Evolutionary conservation across 2,329 filamentous ascomycete species (phyloP), one percentile per base, ranked within the genome.

Genomic region (Lojkania enalia): DNA sequence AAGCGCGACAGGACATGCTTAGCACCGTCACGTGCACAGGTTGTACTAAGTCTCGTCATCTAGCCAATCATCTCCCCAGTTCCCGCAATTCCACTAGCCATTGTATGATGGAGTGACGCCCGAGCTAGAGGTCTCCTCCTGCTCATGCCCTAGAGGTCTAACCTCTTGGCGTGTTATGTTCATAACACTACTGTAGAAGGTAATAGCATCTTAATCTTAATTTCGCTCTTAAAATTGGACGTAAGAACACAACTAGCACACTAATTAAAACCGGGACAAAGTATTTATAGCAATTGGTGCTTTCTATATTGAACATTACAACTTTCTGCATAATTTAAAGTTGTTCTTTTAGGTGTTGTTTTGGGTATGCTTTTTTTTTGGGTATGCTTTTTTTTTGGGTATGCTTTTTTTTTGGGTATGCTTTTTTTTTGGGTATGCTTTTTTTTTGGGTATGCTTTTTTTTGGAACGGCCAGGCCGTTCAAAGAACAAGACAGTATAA

Each of bases 351-450:
- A n/a, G 23, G 23, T 27, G n/a, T n/a, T 27, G n/a, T 27, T 27
- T 27, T 27, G n/a, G 23, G n/a, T n/a, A n/a, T n/a, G n/a, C n/a
- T n/a, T n/a, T 77, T 77, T 47, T 78, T 76, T 56, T 77, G 62
- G 74, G 70, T 77, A 2, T 52, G n/a, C n/a, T n/a, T n/a, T n/a
- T 76, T 0, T 74, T 77, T 47, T 77, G 66, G 72, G 65, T 74
- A 39, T 68, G 69, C 46, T 66, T 74, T 41, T 67, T 76, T 52
- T 74, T 67, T n/a, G n/a, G n/a, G n/a, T n/a, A n/a, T n/a, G n/a
- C n/a, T n/a, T n/a, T 77, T 77, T 47, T 78, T 76, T 56, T 77
- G 62, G 74, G 70, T 77, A 2, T 52, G n/a, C n/a, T n/a, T n/a
- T n/a, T 76, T 0, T 74, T 77, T 47, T 77, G 66, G 72, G 65